Percentiles rank a stretch among this genome's conserved stretches.
These are phyloP conservation scores for Xerocomus spinulosus DNA, from an alignment of 768 basidiomycete genomes.

Conservation along the genomic window DNA sequence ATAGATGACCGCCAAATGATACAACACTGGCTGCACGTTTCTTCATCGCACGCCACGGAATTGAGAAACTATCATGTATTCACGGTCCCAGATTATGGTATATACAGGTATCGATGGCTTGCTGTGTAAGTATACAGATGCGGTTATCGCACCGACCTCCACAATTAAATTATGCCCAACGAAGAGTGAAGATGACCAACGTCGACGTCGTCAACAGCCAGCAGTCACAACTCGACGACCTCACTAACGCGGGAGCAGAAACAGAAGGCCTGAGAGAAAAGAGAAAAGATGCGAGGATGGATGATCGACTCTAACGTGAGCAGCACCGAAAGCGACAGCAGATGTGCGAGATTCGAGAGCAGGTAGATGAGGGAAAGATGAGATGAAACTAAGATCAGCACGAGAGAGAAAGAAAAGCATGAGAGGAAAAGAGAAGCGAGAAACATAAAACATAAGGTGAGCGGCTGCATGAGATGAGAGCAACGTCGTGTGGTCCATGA, in stretches of 20 bases:
- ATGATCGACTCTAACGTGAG: not conserved
- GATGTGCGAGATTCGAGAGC: not conserved
- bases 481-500: not conserved
- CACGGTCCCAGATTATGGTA: not conserved
- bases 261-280: not conserved
- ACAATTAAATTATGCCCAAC: not conserved
- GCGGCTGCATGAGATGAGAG: not conserved
- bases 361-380: not conserved
- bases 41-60: not conserved
- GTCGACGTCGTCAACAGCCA: not conserved
- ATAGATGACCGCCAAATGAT: too few relatives aligned
- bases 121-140: slow-evolving; percentile 1
- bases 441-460: not conserved
- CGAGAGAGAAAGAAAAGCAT: not conserved
- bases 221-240: not conserved
- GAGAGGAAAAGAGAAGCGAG: not conserved
- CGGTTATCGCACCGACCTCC: not conserved
- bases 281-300: not conserved
- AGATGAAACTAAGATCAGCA: not conserved
- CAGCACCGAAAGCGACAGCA: slow-evolving; percentile 1
- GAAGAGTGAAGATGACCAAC: not conserved
- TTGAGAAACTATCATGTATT: not conserved
- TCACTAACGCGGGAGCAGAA: not conserved
- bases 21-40: too few relatives aligned
- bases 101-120: not conserved